Percentiles rank a stretch among this genome's conserved stretches.
These are phyloP conservation scores for Dactylellina haptotyla DNA, from an alignment of 2,329 filamentous ascomycete species.

Conservation along the genomic window DNA sequence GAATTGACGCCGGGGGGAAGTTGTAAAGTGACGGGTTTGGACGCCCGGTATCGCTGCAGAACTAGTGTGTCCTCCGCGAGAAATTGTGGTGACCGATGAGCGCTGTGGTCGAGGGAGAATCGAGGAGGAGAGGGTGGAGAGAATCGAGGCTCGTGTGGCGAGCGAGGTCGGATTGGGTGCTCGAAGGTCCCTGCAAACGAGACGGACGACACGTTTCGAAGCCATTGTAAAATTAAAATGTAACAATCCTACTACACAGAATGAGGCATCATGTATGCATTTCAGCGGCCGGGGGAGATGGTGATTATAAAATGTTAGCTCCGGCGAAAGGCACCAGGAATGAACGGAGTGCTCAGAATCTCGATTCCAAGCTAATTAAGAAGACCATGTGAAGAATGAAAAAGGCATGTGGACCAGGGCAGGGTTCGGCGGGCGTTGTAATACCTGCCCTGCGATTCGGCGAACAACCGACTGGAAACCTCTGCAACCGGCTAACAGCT, in stretches of 20 bases:
- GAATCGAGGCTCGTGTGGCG: conserved; percentile 21
- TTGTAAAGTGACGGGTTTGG: conserved; percentile 34
- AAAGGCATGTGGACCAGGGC: conserved; percentile 35
- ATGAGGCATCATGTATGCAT: neutral
- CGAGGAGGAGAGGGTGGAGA: conserved; percentile 33
- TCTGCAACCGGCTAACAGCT: neutral
- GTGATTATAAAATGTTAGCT: conserved; percentile 2
- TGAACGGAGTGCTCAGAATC: neutral
- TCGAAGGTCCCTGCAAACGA: conserved; percentile 47
- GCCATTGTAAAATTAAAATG: conserved; percentile 29
- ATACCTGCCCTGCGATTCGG: conserved; percentile 45
- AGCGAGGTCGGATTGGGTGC: conserved; percentile 16
- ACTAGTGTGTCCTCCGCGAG: too few relatives aligned
- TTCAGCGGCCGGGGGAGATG: neutral
- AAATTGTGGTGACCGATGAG: conserved; percentile 6
- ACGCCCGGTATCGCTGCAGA: neutral
- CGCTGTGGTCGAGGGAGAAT: conserved; percentile 18
- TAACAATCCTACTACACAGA: neutral
- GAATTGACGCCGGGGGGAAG: conserved; percentile 31
- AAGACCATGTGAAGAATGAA: conserved; percentile 49
- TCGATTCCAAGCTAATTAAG: too few relatives aligned
- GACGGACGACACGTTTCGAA: conserved; percentile 46
- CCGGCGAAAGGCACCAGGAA: neutral
- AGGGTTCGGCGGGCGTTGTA: conserved; percentile 33
- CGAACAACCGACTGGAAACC: conserved; percentile 34